Evolutionary conservation across 23 red algal genomes (phyloP).

Genomic region (Agarophyton chilense): DNA sequence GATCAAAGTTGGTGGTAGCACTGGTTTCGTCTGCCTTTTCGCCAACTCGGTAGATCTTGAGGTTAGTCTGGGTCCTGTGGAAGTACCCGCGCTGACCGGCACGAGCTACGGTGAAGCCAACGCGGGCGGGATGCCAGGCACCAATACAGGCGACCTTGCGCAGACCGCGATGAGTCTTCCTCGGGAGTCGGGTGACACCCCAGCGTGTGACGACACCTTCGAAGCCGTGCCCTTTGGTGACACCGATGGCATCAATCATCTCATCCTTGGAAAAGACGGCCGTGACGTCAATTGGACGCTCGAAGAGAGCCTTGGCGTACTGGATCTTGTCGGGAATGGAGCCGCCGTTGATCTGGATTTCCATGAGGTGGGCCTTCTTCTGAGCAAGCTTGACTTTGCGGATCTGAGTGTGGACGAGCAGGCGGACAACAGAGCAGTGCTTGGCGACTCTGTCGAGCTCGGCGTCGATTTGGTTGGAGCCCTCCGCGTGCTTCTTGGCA

Average conservation of each 20-base stretch:
- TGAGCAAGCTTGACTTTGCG: constrained; percentile 91
- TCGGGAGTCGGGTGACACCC: constrained; percentile 95
- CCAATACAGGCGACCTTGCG: constrained; percentile 99
- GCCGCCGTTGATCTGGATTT: constrained; percentile 99
- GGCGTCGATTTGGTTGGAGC: constrained; percentile 65
- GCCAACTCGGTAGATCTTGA: constrained; percentile 98
- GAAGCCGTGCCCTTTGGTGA: constrained; percentile 97
- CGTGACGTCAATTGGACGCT: constrained; percentile 88
- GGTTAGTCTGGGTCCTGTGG: constrained; percentile 97
- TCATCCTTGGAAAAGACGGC: constrained; percentile 93
- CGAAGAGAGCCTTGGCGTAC: constrained; percentile 91
- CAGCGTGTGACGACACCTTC: constrained; percentile 96
- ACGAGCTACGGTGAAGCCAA: constrained; percentile 89
- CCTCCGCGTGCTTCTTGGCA: constrained; percentile 90
- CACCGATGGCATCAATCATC: constrained; percentile 98
- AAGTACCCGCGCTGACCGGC: constrained; percentile 98
- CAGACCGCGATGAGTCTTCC: constrained; percentile 99
- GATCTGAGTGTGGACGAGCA: constrained; percentile 97
- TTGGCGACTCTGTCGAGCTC: constrained; percentile 85
- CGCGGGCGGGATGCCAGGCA: constrained; percentile 98
- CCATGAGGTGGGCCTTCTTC: constrained; percentile 98
- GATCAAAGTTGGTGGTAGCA: constrained; percentile 95
- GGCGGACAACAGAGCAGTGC: constrained; percentile 91
- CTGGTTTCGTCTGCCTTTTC: constrained; percentile 82
- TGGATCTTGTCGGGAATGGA: constrained; percentile 93